Evolutionary conservation across 2,329 filamentous ascomycete species (phyloP), one percentile per base, ranked within the genome.

Genomic region (Calonectria pteridis): DNA sequence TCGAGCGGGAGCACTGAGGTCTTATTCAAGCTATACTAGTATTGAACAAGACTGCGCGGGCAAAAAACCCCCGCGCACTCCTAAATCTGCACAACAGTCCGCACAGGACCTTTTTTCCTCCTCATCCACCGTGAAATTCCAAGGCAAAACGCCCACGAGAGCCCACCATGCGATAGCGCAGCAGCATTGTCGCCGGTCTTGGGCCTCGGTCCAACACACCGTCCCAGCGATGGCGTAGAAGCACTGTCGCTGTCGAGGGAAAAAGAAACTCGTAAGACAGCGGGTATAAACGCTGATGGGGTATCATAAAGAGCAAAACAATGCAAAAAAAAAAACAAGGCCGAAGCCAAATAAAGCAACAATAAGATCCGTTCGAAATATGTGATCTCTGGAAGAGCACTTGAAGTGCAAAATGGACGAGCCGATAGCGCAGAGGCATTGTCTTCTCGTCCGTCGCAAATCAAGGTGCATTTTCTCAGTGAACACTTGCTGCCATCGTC

Each of bases 161-260:
- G 80, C 86, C 83, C 80, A 80, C 84, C 79, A 75, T 76, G 83
- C 87, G 86, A 89, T 89, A 89, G 88, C 88, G 88, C 84, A 85
- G 73, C 65, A 85, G 88, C 88, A 89, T 89, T 89, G 84, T 90
- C 87, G 87, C 84, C 83, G 79, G 77, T 80, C 73, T 76, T 79
- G 78, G 81, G 82, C 78, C 86, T 87, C 87, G 85, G 87, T 87
- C 83, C 85, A 85, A 88, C 84, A 86, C 87, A 84, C 87, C 87
- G 87, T 88, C 87, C 86, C 87, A 87, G 86, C 86, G 84, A 89
- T 89, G 87, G 88, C 88, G 87, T 88, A 89, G 82, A 75, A 87
- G 87, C 87, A 89, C 87, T 89, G 82, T 89, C 87, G 86, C 87
- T 85, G 87, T 87, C 87, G 87, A 89, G 85, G 65, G 74, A 72